These are phyloP conservation scores for Citeromyces siamensis DNA, from an alignment of 1,139 yeast species.

Conservation along the genomic window DNA sequence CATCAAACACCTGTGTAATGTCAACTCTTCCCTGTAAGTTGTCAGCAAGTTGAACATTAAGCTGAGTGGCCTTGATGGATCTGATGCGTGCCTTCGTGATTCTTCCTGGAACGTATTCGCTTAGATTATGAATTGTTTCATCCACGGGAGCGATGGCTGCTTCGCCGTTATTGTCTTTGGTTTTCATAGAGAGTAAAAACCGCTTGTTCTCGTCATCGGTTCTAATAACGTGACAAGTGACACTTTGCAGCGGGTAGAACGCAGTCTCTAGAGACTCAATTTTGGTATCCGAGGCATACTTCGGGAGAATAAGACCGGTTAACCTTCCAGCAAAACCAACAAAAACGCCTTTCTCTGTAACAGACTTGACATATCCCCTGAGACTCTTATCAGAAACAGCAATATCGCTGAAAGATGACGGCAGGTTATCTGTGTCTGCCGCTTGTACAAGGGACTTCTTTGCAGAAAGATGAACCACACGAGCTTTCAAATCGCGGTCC, in stretches of 20 bases:
- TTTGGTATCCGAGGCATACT: constrained; percentile 48
- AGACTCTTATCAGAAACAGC: constrained; percentile 32
- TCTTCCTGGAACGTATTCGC: constrained; percentile 49
- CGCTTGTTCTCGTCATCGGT: constrained; percentile 57
- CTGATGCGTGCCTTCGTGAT: constrained; percentile 48
- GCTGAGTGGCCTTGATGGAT: constrained; percentile 59
- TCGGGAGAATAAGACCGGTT: constrained; percentile 76
- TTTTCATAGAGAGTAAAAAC: constrained; percentile 51
- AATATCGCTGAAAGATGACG: constrained; percentile 48
- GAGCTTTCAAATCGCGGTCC: constrained; percentile 51
- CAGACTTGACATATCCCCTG: constrained; percentile 68
- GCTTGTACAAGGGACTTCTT: constrained; percentile 61
- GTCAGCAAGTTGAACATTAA: constrained; percentile 68
- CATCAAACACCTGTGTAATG: constrained; percentile 55
- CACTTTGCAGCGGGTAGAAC: constrained; percentile 51
- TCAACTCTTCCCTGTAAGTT: constrained; percentile 76
- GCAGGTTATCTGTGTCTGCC: constrained; percentile 42
- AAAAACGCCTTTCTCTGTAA: constrained; percentile 70
- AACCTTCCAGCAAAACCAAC: constrained; percentile 72
- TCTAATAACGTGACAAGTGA: constrained; percentile 50
- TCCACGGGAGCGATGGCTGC: constrained; percentile 52
- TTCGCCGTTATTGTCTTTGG: constrained; percentile 12
- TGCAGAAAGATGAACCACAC: constrained; percentile 47
- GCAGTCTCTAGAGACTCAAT: constrained; percentile 43
- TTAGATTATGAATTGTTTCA: constrained; percentile 26